phyloP scores from a whole-genome alignment of 108 stramenopile species.

The Nitzschia palea region DNA sequence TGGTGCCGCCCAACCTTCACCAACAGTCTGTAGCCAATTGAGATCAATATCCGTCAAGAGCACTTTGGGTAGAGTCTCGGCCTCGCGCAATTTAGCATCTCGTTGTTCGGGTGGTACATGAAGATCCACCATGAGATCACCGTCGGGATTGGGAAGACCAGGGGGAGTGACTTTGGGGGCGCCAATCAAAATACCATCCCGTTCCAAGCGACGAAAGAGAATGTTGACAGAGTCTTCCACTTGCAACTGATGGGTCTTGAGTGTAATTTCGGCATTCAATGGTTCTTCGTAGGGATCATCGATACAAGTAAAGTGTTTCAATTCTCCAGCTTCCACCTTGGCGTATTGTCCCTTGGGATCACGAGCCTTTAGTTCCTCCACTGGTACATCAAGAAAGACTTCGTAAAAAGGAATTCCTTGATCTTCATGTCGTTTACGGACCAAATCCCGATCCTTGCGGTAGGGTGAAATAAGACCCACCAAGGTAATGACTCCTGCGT shows the following conservation, averaged over 20 bases:
- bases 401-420: constrained; percentile 98
- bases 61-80: constrained; percentile 90
- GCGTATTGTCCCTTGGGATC: constrained; percentile 93
- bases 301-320: constrained; percentile 98
- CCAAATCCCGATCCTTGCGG: constrained; percentile 89
- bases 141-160: constrained; percentile 96
- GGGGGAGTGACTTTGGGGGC: constrained; percentile 86
- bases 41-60: constrained; percentile 96
- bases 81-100: constrained; percentile 61
- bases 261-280: constrained; percentile 80
- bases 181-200: constrained; percentile 92
- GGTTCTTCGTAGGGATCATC: constrained; percentile 99
- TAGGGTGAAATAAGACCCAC: constrained; percentile 96
- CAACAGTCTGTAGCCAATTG: constrained; percentile 97
- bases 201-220: constrained; percentile 82
- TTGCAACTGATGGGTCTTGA: constrained; percentile 90
- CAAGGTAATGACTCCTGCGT: constrained; percentile 94
- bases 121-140: constrained; percentile 93
- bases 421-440: constrained; percentile 93
- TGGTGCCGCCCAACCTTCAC: constrained; percentile 98
- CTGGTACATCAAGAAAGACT: constrained; percentile 97
- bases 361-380: constrained; percentile 85
- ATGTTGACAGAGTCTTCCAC: constrained; percentile 92
- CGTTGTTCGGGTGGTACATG: constrained; percentile 73
- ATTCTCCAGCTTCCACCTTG: constrained; percentile 84